Evolutionary conservation across 129 eudicot genomes (phyloP).

Genomic region (Apium graveolens): DNA sequence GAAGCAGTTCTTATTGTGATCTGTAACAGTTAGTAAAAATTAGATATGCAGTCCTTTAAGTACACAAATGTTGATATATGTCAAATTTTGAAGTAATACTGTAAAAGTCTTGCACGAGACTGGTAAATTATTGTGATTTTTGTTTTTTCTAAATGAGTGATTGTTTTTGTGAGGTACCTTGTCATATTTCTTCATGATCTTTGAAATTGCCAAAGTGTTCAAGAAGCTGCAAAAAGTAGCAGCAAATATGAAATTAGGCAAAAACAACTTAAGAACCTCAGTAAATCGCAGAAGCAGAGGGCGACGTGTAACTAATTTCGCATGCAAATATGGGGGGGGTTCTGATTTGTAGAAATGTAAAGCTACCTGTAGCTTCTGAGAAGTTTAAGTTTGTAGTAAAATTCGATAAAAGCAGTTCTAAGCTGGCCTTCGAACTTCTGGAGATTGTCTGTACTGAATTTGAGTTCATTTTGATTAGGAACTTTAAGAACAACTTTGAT

Average conservation of each 20-base stretch:
- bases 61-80: neutral
- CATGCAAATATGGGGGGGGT: neutral
- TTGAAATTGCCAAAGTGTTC: conserved; percentile 46
- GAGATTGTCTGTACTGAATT: conserved; percentile 30
- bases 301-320: neutral
- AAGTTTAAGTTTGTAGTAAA: conserved; percentile 41
- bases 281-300: neutral
- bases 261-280: neutral
- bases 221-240: conserved; percentile 28
- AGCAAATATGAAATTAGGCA: neutral
- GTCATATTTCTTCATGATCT: conserved; percentile 66
- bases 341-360: neutral
- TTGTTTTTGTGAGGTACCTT: conserved; percentile 25
- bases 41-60: neutral
- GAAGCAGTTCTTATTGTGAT: conserved; percentile 42
- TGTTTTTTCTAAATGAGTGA: neutral
- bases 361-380: conserved; percentile 42
- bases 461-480: conserved; percentile 21
- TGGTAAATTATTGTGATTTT: neutral
- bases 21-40: conserved; percentile 17
- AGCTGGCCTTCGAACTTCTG: conserved; percentile 28
- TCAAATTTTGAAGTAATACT: neutral
- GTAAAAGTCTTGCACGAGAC: neutral
- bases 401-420: conserved; percentile 37
- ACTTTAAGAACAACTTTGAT: conserved; percentile 25